Evolutionary conservation across 305 asterid species (phyloP), one percentile per base, ranked within the genome.

Genomic region (Withania somnifera): DNA sequence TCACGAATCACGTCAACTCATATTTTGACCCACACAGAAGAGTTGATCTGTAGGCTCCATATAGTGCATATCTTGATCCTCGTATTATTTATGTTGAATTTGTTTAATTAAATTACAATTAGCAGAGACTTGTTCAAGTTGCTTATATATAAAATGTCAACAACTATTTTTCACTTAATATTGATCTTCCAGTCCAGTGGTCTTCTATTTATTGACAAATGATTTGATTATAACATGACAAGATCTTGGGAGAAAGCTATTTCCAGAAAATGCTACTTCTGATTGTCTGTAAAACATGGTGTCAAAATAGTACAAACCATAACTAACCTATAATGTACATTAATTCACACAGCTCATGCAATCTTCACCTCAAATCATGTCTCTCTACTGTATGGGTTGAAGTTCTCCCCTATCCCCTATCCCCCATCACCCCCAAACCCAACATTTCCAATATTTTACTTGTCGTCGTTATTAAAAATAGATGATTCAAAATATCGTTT

Each of bases 271-370:
- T 69, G 40, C 10, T 26, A 47, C 60, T 26, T 20, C 17, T 73
- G n/a, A n/a, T 63, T 73, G 79, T 47, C 79, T 47, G 79, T 73
- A 73, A 54, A 61, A 61, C 69, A 26, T 61, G 69, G 69, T 13
- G n/a, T n/a, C n/a, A n/a, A n/a, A n/a, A n/a, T n/a, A n/a, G n/a
- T n/a, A n/a, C n/a, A n/a, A 9, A 52, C 20, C 15, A 47, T 73
- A 73, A 10, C 40, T 45, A 66, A 34, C 15, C 22, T 38, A 71
- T 45, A 22, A 71, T 71, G 22, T 22, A 45, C 79, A 45, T 68
- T 68, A 34, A 11, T 50, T 47, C 79, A 73, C 79, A 73, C 79
- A 73, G 42, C 79, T 47, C 24, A 73, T 26, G 17, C 42, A 73
- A 73, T 73, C 61, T 73, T 47, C 42, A 73, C 38, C 50, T 9